Conservation (phyloP, 371 early-diverging fungal genomes). For the Mucor velutinosus region DNA sequence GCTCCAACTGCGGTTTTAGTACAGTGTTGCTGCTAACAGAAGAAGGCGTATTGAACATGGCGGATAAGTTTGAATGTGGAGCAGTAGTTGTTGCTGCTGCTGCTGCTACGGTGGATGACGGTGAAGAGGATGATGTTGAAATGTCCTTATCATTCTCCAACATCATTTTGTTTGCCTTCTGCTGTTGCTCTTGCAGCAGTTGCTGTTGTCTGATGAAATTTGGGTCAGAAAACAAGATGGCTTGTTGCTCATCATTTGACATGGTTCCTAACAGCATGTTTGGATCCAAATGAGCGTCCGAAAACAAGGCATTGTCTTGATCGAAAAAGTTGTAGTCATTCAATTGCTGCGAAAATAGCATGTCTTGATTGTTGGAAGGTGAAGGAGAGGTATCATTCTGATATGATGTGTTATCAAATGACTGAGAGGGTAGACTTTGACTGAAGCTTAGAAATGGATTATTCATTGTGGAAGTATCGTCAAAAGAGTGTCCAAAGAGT, state of each 20-base stretch:
- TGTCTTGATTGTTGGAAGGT: conserved; percentile 6
- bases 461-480: conserved; percentile 11
- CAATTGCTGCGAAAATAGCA: neutral
- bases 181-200: conserved; percentile 21
- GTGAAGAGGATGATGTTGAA: neutral
- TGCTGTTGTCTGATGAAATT: conserved; percentile 32
- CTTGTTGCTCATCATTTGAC: conserved; percentile 12
- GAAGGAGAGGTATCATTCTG: conserved; percentile 3
- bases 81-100: neutral
- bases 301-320: neutral
- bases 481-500: conserved; percentile 20
- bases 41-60: conserved; percentile 24
- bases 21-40: neutral
- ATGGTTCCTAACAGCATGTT: conserved; percentile 2
- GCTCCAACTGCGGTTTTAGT: neutral
- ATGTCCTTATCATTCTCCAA: neutral
- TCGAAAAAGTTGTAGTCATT: conserved; percentile 2
- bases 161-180: conserved; percentile 3
- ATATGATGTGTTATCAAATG: conserved; percentile 1
- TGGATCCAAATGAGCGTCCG: neutral
- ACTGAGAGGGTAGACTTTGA: conserved; percentile 12
- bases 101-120: neutral
- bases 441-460: conserved; percentile 20
- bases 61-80: conserved; percentile 16
- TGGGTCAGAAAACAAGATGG: conserved; percentile 35